A percentile compares a stretch with the other conserved stretches of the same genome.
phyloP scores from a whole-genome alignment of 2,329 filamentous ascomycete genomes.

The Colletotrichum sp. region DNA sequence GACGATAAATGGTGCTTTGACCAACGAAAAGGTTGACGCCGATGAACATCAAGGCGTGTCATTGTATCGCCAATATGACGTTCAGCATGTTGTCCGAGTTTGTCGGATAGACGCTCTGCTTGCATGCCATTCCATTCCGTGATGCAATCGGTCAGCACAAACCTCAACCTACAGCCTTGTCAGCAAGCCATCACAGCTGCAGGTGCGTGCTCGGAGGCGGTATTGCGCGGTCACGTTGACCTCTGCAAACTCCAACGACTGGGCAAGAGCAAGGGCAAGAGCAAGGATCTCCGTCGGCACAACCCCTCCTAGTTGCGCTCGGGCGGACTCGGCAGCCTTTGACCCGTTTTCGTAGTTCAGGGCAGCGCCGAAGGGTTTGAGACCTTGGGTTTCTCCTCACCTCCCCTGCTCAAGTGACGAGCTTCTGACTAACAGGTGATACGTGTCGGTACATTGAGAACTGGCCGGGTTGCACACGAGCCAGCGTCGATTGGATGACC shows the following conservation, averaged over 20 bases:
- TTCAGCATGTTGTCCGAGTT: not conserved
- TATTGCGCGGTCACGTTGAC: conserved; percentile 2
- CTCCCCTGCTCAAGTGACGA: not conserved
- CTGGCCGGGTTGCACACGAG: not conserved
- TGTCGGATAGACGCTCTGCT: not conserved
- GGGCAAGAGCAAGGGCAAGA: not conserved
- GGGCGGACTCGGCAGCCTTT: conserved; percentile 9
- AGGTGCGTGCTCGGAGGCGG: not conserved
- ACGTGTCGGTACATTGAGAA: not conserved
- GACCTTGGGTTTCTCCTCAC: conserved; percentile 33
- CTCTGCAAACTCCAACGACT: not conserved
- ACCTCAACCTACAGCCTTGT: conserved; percentile 1
- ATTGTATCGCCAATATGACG: not conserved
- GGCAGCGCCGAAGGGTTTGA: conserved; percentile 39
- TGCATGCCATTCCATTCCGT: not conserved
- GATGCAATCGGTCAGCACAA: not conserved
- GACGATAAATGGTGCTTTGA: not conserved
- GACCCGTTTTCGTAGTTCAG: conserved; percentile 33
- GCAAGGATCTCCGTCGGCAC: not conserved
- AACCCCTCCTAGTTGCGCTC: not conserved
- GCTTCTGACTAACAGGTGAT: conserved; percentile 1
- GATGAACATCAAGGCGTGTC: not conserved
- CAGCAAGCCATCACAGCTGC: not conserved
- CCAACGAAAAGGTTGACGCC: not conserved
- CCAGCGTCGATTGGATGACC: not conserved